Evolutionary conservation across 208 protist genomes (phyloP).

Genomic region (Tritrichomonas foetus): DNA sequence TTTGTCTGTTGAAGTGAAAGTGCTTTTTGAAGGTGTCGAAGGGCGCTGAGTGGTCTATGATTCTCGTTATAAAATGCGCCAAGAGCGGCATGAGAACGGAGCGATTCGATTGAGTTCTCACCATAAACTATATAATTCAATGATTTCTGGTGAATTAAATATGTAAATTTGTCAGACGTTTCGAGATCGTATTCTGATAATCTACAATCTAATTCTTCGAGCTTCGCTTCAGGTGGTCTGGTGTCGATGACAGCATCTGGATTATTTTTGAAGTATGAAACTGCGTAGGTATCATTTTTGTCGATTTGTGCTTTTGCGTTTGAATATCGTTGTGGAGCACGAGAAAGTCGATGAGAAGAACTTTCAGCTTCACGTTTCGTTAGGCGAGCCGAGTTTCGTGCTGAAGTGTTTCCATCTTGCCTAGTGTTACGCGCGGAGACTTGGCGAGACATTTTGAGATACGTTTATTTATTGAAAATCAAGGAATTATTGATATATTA

Average conservation of each 20-base stretch:
- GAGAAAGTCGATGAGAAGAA: background rate
- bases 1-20: background rate
- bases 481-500: too few species aligned
- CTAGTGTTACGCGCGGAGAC: too few species aligned
- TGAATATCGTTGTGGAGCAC: background rate
- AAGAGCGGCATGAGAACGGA: background rate
- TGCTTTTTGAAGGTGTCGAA: background rate
- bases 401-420: too few species aligned
- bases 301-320: background rate
- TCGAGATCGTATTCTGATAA: background rate
- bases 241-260: slow-evolving; percentile 1
- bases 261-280: slow-evolving; percentile 20
- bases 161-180: background rate
- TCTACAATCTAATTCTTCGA: background rate
- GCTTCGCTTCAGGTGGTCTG: background rate
- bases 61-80: background rate
- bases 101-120: background rate
- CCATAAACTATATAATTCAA: slow-evolving; percentile 11
- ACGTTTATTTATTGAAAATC: too few species aligned
- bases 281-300: background rate
- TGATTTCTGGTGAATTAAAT: background rate
- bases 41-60: background rate
- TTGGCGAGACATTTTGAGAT: too few species aligned
- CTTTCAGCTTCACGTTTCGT: background rate
- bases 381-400: too few species aligned